Percentiles rank a stretch among this genome's conserved stretches.
phyloP scores from a whole-genome alignment of 179 eudicot species.

The Beta macrorhiza region DNA sequence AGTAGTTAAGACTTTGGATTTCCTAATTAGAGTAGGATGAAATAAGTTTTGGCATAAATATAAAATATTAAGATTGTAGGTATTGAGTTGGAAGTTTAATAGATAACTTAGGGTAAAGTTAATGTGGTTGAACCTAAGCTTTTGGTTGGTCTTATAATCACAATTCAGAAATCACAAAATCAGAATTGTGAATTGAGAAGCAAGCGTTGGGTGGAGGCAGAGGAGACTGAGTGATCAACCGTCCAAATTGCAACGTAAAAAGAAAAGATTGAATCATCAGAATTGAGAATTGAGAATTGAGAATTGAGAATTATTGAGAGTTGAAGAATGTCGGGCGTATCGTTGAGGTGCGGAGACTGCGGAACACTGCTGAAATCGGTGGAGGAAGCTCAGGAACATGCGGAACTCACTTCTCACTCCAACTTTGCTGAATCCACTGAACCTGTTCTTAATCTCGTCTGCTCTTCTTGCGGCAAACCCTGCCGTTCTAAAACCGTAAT shows the following conservation, averaged over 20 bases:
- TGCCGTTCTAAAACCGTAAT: conserved; percentile 92
- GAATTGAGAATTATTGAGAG: background rate
- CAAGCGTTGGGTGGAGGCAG: background rate
- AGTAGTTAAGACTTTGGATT: too few relatives aligned
- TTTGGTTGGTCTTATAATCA: too few relatives aligned
- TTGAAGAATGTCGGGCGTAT: conserved; percentile 71
- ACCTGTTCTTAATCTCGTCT: conserved; percentile 82
- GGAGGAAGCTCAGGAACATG: conserved; percentile 92
- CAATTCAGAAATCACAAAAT: too few relatives aligned
- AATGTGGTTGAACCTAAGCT: too few relatives aligned
- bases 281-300: too few relatives aligned
- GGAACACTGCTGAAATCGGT: conserved; percentile 73
- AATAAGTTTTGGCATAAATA: too few relatives aligned
- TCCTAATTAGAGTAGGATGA: too few relatives aligned
- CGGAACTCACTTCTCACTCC: conserved; percentile 80
- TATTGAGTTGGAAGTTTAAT: too few relatives aligned
- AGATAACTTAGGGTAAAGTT: too few relatives aligned
- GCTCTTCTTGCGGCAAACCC: conserved; percentile 83
- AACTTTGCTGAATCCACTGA: conserved; percentile 87
- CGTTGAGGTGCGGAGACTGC: conserved; percentile 85
- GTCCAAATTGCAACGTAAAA: too few relatives aligned
- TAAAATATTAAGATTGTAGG: too few relatives aligned
- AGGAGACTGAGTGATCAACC: background rate
- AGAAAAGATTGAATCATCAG: background rate
- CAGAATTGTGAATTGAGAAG: too few relatives aligned